Conservation (phyloP, 2,329 filamentous ascomycete genomes). For the Colletotrichum incanum region DNA sequence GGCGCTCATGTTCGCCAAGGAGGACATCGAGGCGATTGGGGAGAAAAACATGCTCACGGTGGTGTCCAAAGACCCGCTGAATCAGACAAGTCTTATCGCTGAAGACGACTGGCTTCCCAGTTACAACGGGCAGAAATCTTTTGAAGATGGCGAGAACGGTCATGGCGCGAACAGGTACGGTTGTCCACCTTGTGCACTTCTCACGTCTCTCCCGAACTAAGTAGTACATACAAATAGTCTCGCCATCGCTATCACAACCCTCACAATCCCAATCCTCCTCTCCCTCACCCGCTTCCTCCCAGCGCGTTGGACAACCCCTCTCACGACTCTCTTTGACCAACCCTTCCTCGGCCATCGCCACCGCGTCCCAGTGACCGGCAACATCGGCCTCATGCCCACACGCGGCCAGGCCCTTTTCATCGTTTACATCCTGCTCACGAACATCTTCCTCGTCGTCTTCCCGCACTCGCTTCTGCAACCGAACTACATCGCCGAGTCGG, state of each 20-base stretch:
- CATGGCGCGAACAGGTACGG: constrained; percentile 43
- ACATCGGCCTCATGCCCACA: constrained; percentile 55
- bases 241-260: constrained; percentile 46
- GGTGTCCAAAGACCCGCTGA: constrained; percentile 45
- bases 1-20: constrained; percentile 28
- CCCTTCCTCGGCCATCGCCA: constrained; percentile 48
- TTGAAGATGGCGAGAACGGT: constrained; percentile 61
- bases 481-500: constrained; percentile 41
- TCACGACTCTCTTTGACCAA: constrained; percentile 47
- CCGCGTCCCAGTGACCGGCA: constrained; percentile 41
- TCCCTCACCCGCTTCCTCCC: constrained; percentile 52
- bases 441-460: constrained; percentile 52
- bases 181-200: background rate
- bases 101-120: constrained; percentile 52
- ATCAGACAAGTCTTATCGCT: constrained; percentile 52
- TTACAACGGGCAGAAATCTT: constrained; percentile 67
- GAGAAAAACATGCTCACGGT: constrained; percentile 23
- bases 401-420: constrained; percentile 62
- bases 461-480: constrained; percentile 49
- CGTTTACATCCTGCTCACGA: constrained; percentile 55
- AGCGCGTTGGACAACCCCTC: constrained; percentile 15
- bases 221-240: constrained; percentile 41
- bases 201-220: background rate
- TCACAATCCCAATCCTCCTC: constrained; percentile 48
- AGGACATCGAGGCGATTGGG: constrained; percentile 4